Conservation (phyloP, 805 yeast genomes). For the Ogataea wickerhamii region DNA sequence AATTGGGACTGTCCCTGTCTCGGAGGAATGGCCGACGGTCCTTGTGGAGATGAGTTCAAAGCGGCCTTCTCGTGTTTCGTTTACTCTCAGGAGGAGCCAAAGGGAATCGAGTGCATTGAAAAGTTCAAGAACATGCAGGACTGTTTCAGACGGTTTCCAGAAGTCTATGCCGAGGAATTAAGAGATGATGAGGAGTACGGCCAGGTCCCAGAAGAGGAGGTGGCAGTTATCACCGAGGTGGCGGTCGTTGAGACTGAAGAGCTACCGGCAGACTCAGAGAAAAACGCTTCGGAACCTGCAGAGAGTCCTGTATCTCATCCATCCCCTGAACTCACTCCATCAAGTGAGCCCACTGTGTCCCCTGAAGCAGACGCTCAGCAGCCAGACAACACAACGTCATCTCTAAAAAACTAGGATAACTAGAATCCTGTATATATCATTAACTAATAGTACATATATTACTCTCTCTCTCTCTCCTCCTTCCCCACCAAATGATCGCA, state of each 20-base stretch:
- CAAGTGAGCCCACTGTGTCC: too few relatives aligned
- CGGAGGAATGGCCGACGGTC: slow-evolving; percentile 99
- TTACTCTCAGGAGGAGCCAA: slow-evolving; percentile 90
- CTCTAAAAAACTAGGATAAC: too few relatives aligned
- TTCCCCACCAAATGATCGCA: too few relatives aligned
- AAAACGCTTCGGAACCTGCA: too few relatives aligned
- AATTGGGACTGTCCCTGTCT: slow-evolving; percentile 99
- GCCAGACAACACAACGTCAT: too few relatives aligned
- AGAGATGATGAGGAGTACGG: slow-evolving; percentile 65
- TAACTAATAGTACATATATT: background rate
- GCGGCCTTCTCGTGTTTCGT: slow-evolving; percentile 94
- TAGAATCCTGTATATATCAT: background rate
- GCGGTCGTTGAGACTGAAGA: too few relatives aligned
- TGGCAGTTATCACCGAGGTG: too few relatives aligned
- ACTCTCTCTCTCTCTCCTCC: too few relatives aligned
- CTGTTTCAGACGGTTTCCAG: slow-evolving; percentile 92
- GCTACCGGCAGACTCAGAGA: too few relatives aligned
- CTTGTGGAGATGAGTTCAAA: slow-evolving; percentile 95
- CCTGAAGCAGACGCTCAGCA: too few relatives aligned
- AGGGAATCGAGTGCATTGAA: slow-evolving; percentile 92
- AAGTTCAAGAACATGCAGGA: slow-evolving; percentile 89
- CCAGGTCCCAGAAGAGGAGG: slow-evolving; percentile 19
- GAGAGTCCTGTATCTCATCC: too few relatives aligned
- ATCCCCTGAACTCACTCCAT: too few relatives aligned
- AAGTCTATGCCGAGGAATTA: slow-evolving; percentile 87